A percentile compares a stretch with the other conserved stretches of the same genome.
Conservation (phyloP, 2,329 filamentous ascomycete species). For the Monilinia polystroma region DNA sequence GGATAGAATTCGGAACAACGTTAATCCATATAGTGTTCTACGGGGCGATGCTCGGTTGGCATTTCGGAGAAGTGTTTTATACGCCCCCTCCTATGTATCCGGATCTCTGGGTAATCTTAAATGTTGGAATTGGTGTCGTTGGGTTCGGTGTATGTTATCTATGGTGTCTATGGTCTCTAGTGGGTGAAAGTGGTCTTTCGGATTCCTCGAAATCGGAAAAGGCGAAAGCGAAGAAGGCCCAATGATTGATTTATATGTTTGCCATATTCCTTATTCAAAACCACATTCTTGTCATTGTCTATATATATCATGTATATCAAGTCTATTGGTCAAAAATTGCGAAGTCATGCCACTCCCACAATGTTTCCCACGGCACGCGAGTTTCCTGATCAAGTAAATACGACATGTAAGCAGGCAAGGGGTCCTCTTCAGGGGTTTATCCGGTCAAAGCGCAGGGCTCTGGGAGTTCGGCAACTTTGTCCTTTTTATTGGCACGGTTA, state of each 20-base stretch:
- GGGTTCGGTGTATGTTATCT: conserved; percentile 86
- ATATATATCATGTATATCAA: conserved; percentile 8
- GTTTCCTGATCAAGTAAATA: conserved; percentile 12
- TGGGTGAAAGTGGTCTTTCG: conserved; percentile 52
- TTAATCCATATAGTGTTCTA: conserved; percentile 78
- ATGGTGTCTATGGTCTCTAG: conserved; percentile 77
- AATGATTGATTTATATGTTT: conserved; percentile 33
- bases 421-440: background rate
- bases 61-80: conserved; percentile 69
- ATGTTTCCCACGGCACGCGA: background rate
- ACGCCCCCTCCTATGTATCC: conserved; percentile 73
- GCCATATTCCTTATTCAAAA: conserved; percentile 33
- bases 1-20: conserved; percentile 57
- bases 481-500: conserved; percentile 6
- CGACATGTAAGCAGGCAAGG: conserved; percentile 21
- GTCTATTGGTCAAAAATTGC: conserved; percentile 5
- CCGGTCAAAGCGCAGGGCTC: conserved; percentile 18
- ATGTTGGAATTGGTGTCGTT: conserved; percentile 80
- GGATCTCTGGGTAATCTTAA: conserved; percentile 91
- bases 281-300: conserved; percentile 12
- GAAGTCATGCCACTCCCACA: background rate
- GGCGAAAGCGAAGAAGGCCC: conserved; percentile 30
- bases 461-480: background rate
- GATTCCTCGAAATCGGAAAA: conserved; percentile 30
- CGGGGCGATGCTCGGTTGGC: conserved; percentile 74